These are phyloP conservation scores for Cupressus sempervirens DNA, from an alignment of 75 land plant genomes.

Conservation along the genomic window DNA sequence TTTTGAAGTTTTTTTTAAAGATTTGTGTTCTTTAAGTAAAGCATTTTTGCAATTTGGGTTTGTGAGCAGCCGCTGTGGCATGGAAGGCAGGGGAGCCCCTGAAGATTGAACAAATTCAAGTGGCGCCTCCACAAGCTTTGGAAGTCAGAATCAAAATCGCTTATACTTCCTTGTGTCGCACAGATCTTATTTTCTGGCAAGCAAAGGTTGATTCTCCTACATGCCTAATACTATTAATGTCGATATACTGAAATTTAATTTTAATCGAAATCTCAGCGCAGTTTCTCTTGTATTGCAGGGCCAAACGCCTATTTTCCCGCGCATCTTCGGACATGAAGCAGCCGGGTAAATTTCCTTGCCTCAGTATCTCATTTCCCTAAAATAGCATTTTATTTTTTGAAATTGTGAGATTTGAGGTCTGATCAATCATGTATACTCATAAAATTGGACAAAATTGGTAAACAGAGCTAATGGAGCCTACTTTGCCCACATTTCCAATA, in stretches of 20 bases:
- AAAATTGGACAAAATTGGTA: no score
- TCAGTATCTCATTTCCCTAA: background rate
- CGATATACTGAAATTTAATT: background rate
- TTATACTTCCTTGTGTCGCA: constrained; percentile 33
- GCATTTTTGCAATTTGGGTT: background rate
- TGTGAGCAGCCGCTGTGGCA: constrained; percentile 32
- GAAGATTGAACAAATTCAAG: constrained; percentile 23
- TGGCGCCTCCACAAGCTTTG: constrained; percentile 32
- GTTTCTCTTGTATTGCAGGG: constrained; percentile 14
- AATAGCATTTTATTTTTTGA: background rate
- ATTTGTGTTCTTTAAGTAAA: no score
- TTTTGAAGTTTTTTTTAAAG: no score
- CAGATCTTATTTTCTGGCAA: constrained; percentile 28
- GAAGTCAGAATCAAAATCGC: constrained; percentile 34
- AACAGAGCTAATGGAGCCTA: no score
- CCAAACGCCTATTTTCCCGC: constrained; percentile 39
- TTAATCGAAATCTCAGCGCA: background rate
- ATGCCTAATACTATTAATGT: background rate
- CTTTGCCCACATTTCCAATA: no score
- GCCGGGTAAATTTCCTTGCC: constrained; percentile 31
- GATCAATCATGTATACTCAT: no score
- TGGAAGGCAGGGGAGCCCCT: constrained; percentile 33
- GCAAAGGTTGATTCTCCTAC: constrained; percentile 15
- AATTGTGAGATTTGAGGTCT: no score
- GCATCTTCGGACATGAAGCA: constrained; percentile 75